Evolutionary conservation across 805 yeast genomes (phyloP), one percentile per base, ranked within the genome.

Genomic region (Schizosaccharomyces pombe): DNA sequence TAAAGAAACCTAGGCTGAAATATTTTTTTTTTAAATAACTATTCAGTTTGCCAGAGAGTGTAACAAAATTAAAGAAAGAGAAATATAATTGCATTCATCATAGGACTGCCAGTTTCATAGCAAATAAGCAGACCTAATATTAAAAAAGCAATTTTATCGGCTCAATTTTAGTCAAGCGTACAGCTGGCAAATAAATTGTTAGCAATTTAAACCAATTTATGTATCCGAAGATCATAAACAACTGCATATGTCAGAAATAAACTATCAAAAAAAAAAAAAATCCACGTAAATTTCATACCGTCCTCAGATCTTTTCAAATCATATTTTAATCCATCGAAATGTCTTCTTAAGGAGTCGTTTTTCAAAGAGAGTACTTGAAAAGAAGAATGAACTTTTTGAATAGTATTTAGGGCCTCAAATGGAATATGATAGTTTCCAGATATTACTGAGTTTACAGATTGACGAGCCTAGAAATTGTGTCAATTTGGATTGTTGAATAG

Each of bases 281-380:
- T 49, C 14, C 5, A 16, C n/a, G n/a, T n/a, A n/a, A n/a, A n/a
- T n/a, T n/a, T n/a, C 53, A 8, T 49, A 26, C 64, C 62, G 47
- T 62, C 66, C 47, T 64, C 67, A 16, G 63, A 60, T 55, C 63
- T 63, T 56, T 64, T 63, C 8, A 63, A 62, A 47, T 64, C 66
- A 52, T 64, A 64, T 53, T 64, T 64, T 34, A 64, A 55, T 22
- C 61, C 47, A 53, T 64, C 67, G 19, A 57, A 57, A 6, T 64
- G 57, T 24, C 65, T 47, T n/a, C 67, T 56, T 55, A 64, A 56
- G 32, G 58, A 54, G 55, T 64, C 67, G 39, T 64, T 64, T 54
- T 64, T 64, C 53, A 64, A 54, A 47, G 64, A 63, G 40, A 64
- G 56, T 47, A 57, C 52, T 58, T 58, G 54, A 39, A 64, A 61